Base-by-base conservation (phyloP, 129 eudicot species). In the Glebionis coronaria region DNA sequence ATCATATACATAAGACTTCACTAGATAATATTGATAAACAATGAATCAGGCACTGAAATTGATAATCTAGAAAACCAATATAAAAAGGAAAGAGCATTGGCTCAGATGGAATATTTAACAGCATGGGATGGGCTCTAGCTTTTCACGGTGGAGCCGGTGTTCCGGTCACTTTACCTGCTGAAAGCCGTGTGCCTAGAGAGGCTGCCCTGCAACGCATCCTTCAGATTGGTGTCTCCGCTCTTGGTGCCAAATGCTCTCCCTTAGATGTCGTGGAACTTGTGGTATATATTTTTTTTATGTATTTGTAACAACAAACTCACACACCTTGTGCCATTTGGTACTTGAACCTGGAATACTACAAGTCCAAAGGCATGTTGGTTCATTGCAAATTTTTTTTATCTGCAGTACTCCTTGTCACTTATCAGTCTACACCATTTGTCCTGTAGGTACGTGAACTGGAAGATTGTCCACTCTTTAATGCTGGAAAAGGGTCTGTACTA, bases 71-170 rank as follows among this genome's bases (percentile, higher is more conserved):
- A 35, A 35, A 35, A 35, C 9, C 9, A 35, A 35, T 35, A 35
- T 35, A 35, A 35, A 6, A 35, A 35, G 10, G 42, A 10, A 35
- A 35, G 42, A 35, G 42, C 42, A 35, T 0, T 8, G 42, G 10
- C 2, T 35, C 42, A 35, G 9, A 35, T 35, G 42, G 35, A 35
- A 35, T 7, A 35, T 35, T 9, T 35, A 35, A 18, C 15, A 54
- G 21, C 55, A 92, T 88, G 98, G 95, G 97, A 31, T 93, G 98
- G 98, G 95, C 95, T 19, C 80, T 88, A 18, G 98, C 98, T 15
- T 76, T 93, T 67, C 98, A 93, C 82, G 97, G 98, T 5, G 97
- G 98, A 40, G 95, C 90, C 47, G 97, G 97, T 16, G 98, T 89
- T 21, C 92, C 97, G n/a, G 40, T 44, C 54, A 20, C 68, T 16